Evolutionary conservation across 805 yeast genomes (phyloP), one percentile per base, ranked within the genome.

Genomic region (Yamadazyma paraphyllophila): DNA sequence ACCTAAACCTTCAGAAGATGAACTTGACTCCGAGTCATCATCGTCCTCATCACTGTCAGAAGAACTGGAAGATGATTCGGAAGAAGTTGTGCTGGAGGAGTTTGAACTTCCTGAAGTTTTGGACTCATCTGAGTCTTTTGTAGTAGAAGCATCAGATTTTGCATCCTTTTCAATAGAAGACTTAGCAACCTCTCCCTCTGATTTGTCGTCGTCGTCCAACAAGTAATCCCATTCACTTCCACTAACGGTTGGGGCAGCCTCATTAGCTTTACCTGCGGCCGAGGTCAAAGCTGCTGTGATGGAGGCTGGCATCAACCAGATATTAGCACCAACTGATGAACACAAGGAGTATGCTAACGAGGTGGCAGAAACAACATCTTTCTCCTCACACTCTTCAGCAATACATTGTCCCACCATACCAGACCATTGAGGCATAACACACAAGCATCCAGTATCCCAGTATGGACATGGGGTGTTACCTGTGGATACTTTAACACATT

Each of bases 401-500:
- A 73, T 54, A 55, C 79, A 74, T 32, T 63, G 62, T 17, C 67
- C 78, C 9, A 74, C 77, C 43, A 53, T 46, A 6, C 75, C 75
- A 31, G 69, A 62, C 73, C 74, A 73, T 49, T 66, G 71, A 12
- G 76, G 72, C 75, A 74, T 71, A 26, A 73, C 74, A 49, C 78
- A 74, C 40, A 74, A 63, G 49, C 79, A 74, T 7, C 79, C 79
- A 25, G 78, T 71, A 52, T 74, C 79, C 78, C 78, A 74, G 57
- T 74, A 72, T 38, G 80, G 80, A 51, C 80, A 74, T 16, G 78
- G 78, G 5, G 80, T 75, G 43, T 66, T 71, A 30, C 62, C 58
- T 10, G 69, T 63, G 24, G 62, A 55, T 27, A 59, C 56, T 40
- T 67, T 56, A 13, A 69, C 76, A 58, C 80, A 74, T 3, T 59